These are phyloP conservation scores for Raphanus sativus DNA, from an alignment of 345 rosid genomes.

Conservation along the genomic window DNA sequence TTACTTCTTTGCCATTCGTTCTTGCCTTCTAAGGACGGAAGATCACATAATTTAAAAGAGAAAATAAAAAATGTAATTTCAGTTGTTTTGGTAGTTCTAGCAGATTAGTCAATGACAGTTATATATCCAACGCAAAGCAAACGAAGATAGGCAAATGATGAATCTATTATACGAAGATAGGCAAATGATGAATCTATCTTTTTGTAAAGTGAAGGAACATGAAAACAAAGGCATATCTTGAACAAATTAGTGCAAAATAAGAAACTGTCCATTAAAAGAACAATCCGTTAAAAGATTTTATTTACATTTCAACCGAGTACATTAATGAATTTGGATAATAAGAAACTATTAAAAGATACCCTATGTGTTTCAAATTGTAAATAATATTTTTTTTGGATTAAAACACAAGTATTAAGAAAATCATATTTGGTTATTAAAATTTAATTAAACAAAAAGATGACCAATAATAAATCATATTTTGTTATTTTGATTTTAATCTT, in stretches of 20 bases:
- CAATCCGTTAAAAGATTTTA: too few relatives aligned
- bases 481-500: too few relatives aligned
- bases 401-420: too few relatives aligned
- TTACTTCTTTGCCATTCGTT: constrained; percentile 7
- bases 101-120: not conserved
- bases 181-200: not conserved
- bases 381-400: too few relatives aligned
- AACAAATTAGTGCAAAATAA: not conserved
- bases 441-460: too few relatives aligned
- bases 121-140: not conserved
- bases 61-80: not conserved
- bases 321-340: not conserved
- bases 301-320: not conserved
- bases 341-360: too few relatives aligned
- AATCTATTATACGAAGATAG: not conserved
- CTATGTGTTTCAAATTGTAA: too few relatives aligned
- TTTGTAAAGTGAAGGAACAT: not conserved
- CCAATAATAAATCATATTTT: too few relatives aligned
- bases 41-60: not conserved
- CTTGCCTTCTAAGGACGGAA: not conserved
- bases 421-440: too few relatives aligned
- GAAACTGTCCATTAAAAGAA: not conserved
- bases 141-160: not conserved
- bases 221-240: not conserved
- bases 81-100: not conserved